Percentiles rank a stretch among this genome's conserved stretches.
Evolutionary conservation across 768 basidiomycete species (phyloP).

Genomic region (Lactarius psammicola): DNA sequence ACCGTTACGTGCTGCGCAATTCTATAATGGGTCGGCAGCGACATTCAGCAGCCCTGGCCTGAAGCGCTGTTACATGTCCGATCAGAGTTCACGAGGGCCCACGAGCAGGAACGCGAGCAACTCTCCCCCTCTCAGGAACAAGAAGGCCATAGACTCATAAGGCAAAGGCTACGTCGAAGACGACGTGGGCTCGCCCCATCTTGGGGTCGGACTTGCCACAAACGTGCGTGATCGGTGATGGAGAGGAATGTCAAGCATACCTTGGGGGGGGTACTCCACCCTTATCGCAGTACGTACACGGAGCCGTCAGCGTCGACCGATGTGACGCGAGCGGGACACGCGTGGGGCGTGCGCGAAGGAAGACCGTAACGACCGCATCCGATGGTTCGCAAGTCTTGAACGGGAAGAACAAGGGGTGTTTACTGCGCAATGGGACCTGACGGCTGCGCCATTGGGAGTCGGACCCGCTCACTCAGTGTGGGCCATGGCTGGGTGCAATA

Average conservation of each 20-base stretch:
- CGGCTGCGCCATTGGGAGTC: background rate
- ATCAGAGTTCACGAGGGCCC: background rate
- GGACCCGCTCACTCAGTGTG: background rate
- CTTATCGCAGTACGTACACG: too few species aligned
- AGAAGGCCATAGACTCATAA: background rate
- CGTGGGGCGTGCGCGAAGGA: background rate
- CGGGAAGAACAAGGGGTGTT: background rate
- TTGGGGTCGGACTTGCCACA: constrained; percentile 3
- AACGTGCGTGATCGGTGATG: background rate
- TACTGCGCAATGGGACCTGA: background rate
- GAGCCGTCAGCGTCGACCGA: background rate
- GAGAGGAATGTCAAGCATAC: background rate
- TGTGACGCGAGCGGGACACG: background rate
- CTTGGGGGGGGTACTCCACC: constrained; percentile 7
- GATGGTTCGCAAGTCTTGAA: background rate
- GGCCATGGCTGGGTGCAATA: background rate
- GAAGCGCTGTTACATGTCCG: background rate
- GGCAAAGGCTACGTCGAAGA: background rate
- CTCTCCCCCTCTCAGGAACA: background rate
- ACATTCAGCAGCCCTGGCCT: background rate
- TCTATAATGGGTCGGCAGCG: background rate
- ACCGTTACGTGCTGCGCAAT: background rate
- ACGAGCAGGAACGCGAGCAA: background rate
- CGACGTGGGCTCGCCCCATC: background rate
- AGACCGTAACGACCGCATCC: background rate